Evolutionary conservation across 1,284 basidiomycete species (phyloP).

Genomic region (Ceratobasidium sp.): DNA sequence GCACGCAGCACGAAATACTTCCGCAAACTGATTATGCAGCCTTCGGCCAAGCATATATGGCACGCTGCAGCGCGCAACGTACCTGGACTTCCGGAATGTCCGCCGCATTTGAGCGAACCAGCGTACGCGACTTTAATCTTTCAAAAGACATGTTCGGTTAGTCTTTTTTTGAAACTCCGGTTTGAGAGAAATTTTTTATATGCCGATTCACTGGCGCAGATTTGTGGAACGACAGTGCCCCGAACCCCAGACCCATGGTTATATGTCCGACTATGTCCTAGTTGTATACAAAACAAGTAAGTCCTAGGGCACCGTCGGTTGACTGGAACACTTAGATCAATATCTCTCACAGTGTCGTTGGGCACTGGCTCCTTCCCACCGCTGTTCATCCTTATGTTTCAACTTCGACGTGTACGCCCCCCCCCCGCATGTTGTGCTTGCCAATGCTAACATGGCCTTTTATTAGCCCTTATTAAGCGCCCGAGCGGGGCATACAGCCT

Average conservation of each 20-base stretch:
- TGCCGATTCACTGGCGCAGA: neutral
- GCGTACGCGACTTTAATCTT: slow-evolving; percentile 22
- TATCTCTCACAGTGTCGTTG: slow-evolving; percentile 1
- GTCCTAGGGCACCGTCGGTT: neutral
- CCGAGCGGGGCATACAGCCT: slow-evolving; percentile 1
- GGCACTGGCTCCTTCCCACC: neutral
- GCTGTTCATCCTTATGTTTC: slow-evolving; percentile 2
- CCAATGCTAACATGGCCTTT: too few species aligned
- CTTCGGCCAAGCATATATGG: slow-evolving; percentile 20
- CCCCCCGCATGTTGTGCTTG: too few species aligned
- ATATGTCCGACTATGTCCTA: slow-evolving; percentile 14
- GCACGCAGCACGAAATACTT: slow-evolving; percentile 34
- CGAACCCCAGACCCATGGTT: slow-evolving; percentile 16
- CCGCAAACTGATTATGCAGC: slow-evolving; percentile 15
- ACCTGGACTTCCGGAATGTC: slow-evolving; percentile 14
- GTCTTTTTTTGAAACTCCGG: neutral
- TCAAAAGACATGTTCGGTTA: slow-evolving; percentile 27
- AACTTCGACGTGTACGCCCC: neutral
- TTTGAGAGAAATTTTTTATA: neutral
- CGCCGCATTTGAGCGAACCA: slow-evolving; percentile 19
- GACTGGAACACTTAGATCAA: neutral
- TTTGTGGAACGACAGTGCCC: slow-evolving; percentile 4
- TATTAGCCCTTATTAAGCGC: too few species aligned
- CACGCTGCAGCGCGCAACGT: slow-evolving; percentile 19
- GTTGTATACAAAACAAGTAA: slow-evolving; percentile 8